Conservation (phyloP, 2,329 filamentous ascomycete genomes). For the Arthrobotrys entomopaga region DNA sequence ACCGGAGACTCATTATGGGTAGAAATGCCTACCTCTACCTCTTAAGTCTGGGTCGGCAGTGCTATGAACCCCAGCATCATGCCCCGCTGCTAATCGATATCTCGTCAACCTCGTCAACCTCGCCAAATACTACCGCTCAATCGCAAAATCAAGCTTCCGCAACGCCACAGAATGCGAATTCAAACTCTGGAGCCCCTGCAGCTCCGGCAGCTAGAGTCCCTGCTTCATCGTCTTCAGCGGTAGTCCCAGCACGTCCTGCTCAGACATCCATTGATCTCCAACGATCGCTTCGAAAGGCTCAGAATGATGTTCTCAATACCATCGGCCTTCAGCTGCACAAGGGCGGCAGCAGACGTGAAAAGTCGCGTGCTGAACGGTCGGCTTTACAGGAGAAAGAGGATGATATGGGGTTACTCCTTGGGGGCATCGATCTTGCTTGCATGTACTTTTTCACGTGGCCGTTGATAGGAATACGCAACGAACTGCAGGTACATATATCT, state of each 20-base stretch:
- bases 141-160: slow-evolving; percentile 21
- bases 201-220: neutral
- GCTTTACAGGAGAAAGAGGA: slow-evolving; percentile 57
- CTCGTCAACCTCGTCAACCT: neutral
- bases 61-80: slow-evolving; percentile 47
- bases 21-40: slow-evolving; percentile 55
- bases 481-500: slow-evolving; percentile 56
- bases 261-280: slow-evolving; percentile 57
- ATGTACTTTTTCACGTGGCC: slow-evolving; percentile 59
- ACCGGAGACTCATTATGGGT: slow-evolving; percentile 31
- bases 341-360: slow-evolving; percentile 38
- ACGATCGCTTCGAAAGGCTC: slow-evolving; percentile 57
- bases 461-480: slow-evolving; percentile 58
- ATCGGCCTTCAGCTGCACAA: slow-evolving; percentile 57
- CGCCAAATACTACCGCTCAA: neutral
- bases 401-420: slow-evolving; percentile 58
- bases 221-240: slow-evolving; percentile 1
- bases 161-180: neutral
- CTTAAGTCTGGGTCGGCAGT: slow-evolving; percentile 48
- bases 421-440: slow-evolving; percentile 57
- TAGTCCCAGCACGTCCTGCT: slow-evolving; percentile 24
- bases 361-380: slow-evolving; percentile 36
- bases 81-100: neutral
- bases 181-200: neutral
- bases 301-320: slow-evolving; percentile 59